Percentiles rank a stretch among this genome's conserved stretches.
Conservation (phyloP, 345 rosid genomes). For the Aurinia saxatilis region DNA sequence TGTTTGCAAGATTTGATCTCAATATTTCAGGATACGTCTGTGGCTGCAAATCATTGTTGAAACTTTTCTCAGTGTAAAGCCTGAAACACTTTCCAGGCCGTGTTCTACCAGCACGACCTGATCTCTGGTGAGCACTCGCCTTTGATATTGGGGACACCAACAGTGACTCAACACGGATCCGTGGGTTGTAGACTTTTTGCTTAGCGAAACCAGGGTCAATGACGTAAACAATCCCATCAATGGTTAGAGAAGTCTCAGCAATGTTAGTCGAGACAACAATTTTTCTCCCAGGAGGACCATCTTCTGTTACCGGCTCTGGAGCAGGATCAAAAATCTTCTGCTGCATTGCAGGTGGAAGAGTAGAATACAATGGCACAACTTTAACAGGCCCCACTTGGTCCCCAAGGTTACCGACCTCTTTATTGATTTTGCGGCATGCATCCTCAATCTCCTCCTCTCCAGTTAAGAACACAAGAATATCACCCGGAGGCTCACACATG, state of each 20-base stretch:
- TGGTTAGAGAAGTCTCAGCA: constrained; percentile 98
- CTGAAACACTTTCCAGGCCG: constrained; percentile 97
- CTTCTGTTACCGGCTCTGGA: constrained; percentile 78
- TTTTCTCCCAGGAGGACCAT: constrained; percentile 87
- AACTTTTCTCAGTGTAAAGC: constrained; percentile 97
- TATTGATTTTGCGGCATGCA: constrained; percentile 83
- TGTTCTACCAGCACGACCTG: constrained; percentile 99
- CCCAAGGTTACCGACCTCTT: constrained; percentile 67
- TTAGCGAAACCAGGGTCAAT: constrained; percentile 94
- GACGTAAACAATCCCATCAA: too few relatives aligned
- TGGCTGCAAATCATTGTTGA: constrained; percentile 76
- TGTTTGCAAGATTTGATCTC: constrained; percentile 93
- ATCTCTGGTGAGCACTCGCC: constrained; percentile 99
- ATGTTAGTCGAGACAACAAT: constrained; percentile 94
- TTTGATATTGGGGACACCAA: constrained; percentile 94
- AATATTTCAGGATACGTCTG: constrained; percentile 97
- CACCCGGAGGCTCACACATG: constrained; percentile 69
- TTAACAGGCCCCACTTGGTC: constrained; percentile 93
- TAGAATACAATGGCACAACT: constrained; percentile 85
- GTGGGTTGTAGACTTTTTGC: constrained; percentile 93
- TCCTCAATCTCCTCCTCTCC: constrained; percentile 99
- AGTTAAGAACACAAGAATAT: constrained; percentile 94
- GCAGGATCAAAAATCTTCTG: constrained; percentile 98
- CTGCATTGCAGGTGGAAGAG: constrained; percentile 98
- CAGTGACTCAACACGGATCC: constrained; percentile 91